These are phyloP conservation scores for Vigna reflexopilosa DNA, from an alignment of 306 rosid genomes.

Conservation along the genomic window DNA sequence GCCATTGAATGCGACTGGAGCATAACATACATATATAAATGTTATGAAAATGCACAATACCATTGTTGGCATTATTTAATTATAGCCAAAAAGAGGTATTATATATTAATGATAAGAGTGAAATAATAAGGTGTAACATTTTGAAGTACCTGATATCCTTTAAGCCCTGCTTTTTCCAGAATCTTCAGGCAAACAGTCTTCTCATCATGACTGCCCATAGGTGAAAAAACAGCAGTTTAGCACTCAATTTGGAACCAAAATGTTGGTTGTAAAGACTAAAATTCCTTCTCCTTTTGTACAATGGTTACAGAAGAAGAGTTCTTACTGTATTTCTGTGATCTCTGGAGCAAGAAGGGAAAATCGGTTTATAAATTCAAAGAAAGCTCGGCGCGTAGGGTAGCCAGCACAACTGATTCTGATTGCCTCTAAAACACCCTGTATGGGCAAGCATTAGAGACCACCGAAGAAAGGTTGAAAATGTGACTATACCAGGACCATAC, in stretches of 20 bases:
- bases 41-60: slow-evolving; percentile 25
- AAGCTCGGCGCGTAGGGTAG: slow-evolving; percentile 94
- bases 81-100: slow-evolving; percentile 29
- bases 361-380: slow-evolving; percentile 86
- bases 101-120: slow-evolving; percentile 35
- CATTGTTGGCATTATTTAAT: slow-evolving; percentile 23
- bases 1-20: slow-evolving; percentile 35
- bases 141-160: slow-evolving; percentile 91
- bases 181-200: slow-evolving; percentile 76
- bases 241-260: slow-evolving; percentile 17
- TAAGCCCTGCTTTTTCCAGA: slow-evolving; percentile 83
- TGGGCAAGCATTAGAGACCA: slow-evolving; percentile 39
- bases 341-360: slow-evolving; percentile 91
- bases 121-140: slow-evolving; percentile 39
- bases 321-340: slow-evolving; percentile 76
- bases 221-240: slow-evolving; percentile 44
- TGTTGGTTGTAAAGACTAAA: slow-evolving; percentile 31
- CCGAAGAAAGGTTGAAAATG: slow-evolving; percentile 36
- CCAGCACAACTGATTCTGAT: slow-evolving; percentile 99
- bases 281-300: slow-evolving; percentile 16
- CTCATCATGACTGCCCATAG: slow-evolving; percentile 73
- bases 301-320: slow-evolving; percentile 30
- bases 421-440: slow-evolving; percentile 99
- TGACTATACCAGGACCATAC: slow-evolving; percentile 29
- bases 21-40: slow-evolving; percentile 25